Base-by-base conservation (phyloP, 2,329 filamentous ascomycete species). In the Diaporthe eres region DNA sequence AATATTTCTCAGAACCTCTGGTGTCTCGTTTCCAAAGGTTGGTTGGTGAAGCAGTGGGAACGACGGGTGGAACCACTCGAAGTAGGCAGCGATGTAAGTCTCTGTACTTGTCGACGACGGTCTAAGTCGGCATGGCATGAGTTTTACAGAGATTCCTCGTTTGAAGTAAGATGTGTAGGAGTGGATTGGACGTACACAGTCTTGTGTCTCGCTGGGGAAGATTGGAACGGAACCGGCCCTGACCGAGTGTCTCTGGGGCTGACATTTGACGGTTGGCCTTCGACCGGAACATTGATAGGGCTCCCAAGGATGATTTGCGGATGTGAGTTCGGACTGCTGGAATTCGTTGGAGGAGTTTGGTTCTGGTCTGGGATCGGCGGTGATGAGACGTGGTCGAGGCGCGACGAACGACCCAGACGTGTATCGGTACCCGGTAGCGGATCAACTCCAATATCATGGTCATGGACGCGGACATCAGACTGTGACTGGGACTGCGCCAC, bases 11-110 rank as follows among this genome's bases (percentile, higher is more conserved):
- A 77, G 71, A 0, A 76, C 39, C 5, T 74, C 75, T 0, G 77
- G 75, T 10, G 71, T 67, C 12, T 77, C 72, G 15, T 61, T 58
- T 12, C 71, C 44, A 13, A 78, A 37, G 13, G 78, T 79, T 34
- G 78, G 75, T 25, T 73, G 77, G 49, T 80, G 79, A 3, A 80
- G 60, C 22, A 80, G 51, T 13, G 78, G 79, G 34, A 80, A 79
- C 1, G 79, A 79, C 6, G 79, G 77, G 17, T 80, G 79, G 31
- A 80, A 80, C 47, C 76, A 70, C 37, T 80, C 77, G 61, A 80
- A 79, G 34, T 80, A 80, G 2, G 79, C 77, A 10, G 74, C 42
- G 13, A 79, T 74, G n/a, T 79, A 65, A 12, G 44, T 39, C 5
- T 68, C 42, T 31, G 22, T 31, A 13, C 7, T 22, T 19, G 6